A percentile compares a stretch with the other conserved stretches of the same genome.
These are phyloP conservation scores for Keqinozyma sinolaborantium DNA, from an alignment of 1,139 yeast species.

Conservation along the genomic window DNA sequence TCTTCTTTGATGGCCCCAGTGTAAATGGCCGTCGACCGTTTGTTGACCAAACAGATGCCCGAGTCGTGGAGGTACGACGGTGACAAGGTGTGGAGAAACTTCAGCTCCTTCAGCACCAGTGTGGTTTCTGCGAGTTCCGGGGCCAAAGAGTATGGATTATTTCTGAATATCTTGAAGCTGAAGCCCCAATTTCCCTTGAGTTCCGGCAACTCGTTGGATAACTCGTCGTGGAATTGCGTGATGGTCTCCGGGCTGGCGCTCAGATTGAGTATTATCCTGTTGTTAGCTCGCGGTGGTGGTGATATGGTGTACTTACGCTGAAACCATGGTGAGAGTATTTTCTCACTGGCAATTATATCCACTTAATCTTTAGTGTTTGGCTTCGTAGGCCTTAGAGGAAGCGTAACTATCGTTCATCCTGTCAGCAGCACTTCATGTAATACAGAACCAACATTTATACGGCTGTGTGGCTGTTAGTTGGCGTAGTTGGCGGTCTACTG, in stretches of 20 bases:
- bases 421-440: too few species aligned
- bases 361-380: too few species aligned
- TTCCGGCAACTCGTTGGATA: constrained; percentile 61
- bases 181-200: constrained; percentile 61
- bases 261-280: constrained; percentile 49
- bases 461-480: too few species aligned
- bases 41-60: constrained; percentile 52
- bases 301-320: constrained; percentile 28
- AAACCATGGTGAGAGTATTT: constrained; percentile 21
- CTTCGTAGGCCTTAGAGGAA: too few species aligned
- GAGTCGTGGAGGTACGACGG: constrained; percentile 53
- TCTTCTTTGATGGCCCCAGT: constrained; percentile 38
- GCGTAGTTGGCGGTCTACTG: too few species aligned
- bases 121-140: constrained; percentile 27
- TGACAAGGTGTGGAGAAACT: constrained; percentile 54
- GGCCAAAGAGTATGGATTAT: constrained; percentile 52
- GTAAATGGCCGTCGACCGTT: constrained; percentile 43
- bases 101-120: constrained; percentile 33
- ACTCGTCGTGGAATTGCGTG: constrained; percentile 61
- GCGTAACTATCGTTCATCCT: too few species aligned
- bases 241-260: constrained; percentile 64
- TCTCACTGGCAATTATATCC: too few species aligned
- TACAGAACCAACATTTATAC: too few species aligned
- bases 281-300: constrained; percentile 11
- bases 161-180: constrained; percentile 60